Evolutionary conservation across 108 stramenopile species (phyloP).

Genomic region (Schizochytrium sp.): DNA sequence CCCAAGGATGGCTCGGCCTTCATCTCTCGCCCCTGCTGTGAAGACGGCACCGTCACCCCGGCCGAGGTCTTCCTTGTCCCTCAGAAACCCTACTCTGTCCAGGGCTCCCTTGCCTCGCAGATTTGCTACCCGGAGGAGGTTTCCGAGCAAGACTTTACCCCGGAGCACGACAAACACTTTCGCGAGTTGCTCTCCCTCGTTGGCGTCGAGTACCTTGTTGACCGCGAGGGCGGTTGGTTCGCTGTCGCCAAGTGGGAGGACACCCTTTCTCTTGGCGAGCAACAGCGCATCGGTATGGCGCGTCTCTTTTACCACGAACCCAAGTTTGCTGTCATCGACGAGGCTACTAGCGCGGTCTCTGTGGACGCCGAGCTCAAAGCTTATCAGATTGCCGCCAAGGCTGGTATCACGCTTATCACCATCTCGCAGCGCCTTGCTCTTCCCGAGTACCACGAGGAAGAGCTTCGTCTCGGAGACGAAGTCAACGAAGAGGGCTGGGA

Average conservation of each 20-base stretch:
- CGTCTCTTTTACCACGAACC: conserved; percentile 35
- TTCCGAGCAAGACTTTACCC: not conserved
- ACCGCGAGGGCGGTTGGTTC: not conserved
- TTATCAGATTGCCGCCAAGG: conserved; percentile 19
- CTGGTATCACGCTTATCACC: conserved; percentile 41
- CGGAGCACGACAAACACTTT: not conserved
- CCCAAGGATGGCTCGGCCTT: not conserved
- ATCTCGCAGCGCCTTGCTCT: conserved; percentile 36
- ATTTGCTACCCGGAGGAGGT: conserved; percentile 5
- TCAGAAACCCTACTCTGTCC: not conserved
- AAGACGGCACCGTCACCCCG: not conserved
- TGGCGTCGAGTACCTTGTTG: not conserved
- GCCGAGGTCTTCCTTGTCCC: not conserved
- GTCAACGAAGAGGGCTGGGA: not conserved
- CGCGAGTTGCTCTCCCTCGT: conserved; percentile 5
- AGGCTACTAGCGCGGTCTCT: not conserved
- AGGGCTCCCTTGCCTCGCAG: not conserved
- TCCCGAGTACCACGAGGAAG: conserved; percentile 26
- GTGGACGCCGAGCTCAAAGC: conserved; percentile 33
- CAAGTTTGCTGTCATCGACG: conserved; percentile 35
- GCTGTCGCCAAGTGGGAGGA: conserved; percentile 31
- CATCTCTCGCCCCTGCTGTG: not conserved
- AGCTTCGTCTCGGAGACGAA: conserved; percentile 19
- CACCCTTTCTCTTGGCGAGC: conserved; percentile 33
- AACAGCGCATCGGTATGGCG: conserved; percentile 36